These are phyloP conservation scores for Phlebiopsis flavidoalba DNA, from an alignment of 768 basidiomycete species.

Conservation along the genomic window DNA sequence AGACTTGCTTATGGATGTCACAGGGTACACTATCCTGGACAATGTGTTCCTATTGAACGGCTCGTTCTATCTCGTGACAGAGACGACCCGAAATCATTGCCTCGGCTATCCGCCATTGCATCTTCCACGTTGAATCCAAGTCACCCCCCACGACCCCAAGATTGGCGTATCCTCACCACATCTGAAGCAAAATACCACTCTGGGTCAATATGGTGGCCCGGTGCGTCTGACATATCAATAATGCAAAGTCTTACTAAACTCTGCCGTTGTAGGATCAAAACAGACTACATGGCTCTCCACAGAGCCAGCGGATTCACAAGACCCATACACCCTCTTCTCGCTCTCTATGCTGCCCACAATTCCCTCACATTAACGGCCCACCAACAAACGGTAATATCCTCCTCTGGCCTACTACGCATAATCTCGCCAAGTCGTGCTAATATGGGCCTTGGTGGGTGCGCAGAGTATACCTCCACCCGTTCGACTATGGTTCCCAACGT, in stretches of 20 bases:
- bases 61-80: constrained; percentile 69
- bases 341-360: constrained; percentile 77
- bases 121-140: constrained; percentile 30
- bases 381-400: constrained; percentile 16
- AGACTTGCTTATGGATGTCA: constrained; percentile 1
- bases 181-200: constrained; percentile 20
- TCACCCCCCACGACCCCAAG: constrained; percentile 41
- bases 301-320: constrained; percentile 36
- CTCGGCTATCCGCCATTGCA: constrained; percentile 45
- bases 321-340: constrained; percentile 69
- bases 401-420: constrained; percentile 18
- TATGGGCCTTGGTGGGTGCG: not conserved
- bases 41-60: constrained; percentile 73
- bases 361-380: constrained; percentile 14
- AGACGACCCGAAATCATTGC: constrained; percentile 64
- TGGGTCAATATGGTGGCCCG: constrained; percentile 26
- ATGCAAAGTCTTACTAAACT: not conserved
- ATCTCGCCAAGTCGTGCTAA: constrained; percentile 9
- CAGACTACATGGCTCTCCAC: constrained; percentile 42
- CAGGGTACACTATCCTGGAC: constrained; percentile 83
- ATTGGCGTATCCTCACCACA: constrained; percentile 43
- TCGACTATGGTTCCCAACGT: constrained; percentile 72
- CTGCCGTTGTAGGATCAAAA: constrained; percentile 16
- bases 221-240: constrained; percentile 13
- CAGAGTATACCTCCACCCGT: constrained; percentile 44